Conservation (phyloP, 2,329 filamentous ascomycete species). For the Arthrinium puccinioides region DNA sequence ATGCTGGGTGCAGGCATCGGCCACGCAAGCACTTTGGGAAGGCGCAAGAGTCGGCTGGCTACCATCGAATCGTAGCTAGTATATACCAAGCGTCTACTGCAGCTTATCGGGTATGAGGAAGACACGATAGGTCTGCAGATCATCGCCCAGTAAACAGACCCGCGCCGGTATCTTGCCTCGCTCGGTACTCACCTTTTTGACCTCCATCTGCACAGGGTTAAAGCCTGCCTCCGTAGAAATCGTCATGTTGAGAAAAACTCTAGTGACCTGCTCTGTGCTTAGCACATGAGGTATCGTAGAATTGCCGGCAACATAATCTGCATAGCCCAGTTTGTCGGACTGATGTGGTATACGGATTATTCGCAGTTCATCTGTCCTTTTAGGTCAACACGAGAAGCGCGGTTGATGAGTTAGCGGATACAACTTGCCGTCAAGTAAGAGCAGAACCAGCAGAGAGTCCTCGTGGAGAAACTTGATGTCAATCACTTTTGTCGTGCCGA, state of each 20-base stretch:
- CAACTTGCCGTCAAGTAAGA: conserved; percentile 31
- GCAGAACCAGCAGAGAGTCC: conserved; percentile 52
- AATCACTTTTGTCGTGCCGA: conserved; percentile 37
- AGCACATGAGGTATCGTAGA: conserved; percentile 16
- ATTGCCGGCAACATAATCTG: conserved; percentile 20
- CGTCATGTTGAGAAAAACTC: conserved; percentile 17
- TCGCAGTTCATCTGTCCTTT: conserved; percentile 13
- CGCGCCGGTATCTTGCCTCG: conserved; percentile 41
- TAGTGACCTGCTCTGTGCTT: conserved; percentile 20
- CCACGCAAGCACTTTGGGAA: too few relatives aligned
- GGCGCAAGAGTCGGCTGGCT: too few relatives aligned
- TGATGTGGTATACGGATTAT: conserved; percentile 29
- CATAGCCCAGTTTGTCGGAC: conserved; percentile 27
- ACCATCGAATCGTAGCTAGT: background rate
- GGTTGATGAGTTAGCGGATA: background rate
- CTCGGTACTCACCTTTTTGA: conserved; percentile 34
- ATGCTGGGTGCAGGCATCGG: too few relatives aligned
- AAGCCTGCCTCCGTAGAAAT: conserved; percentile 24
- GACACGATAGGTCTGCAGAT: conserved; percentile 38
- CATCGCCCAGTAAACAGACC: conserved; percentile 42
- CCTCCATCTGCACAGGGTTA: conserved; percentile 42
- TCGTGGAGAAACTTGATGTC: conserved; percentile 66
- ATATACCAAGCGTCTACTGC: background rate
- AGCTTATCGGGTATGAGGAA: conserved; percentile 33
- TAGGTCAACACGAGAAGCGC: background rate